Percentiles rank a stretch among this genome's conserved stretches.
Conservation (phyloP, 345 rosid genomes). For the Eucalyptus curtisii region DNA sequence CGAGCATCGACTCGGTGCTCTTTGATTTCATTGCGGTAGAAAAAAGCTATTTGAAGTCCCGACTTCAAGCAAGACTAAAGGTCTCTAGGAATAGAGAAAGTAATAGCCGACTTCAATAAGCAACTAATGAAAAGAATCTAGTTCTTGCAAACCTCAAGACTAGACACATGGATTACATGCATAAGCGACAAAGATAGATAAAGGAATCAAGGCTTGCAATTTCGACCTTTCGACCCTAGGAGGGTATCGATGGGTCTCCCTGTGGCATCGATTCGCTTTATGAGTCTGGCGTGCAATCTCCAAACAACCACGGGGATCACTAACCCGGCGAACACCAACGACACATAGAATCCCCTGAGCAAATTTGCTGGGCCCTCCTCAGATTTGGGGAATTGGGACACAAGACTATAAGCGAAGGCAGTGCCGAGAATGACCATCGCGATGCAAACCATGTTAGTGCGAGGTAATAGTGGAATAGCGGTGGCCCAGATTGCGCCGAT, state of each 20-base stretch:
- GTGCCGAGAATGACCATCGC: not conserved
- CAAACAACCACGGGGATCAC: not conserved
- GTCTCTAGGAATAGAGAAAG: not conserved
- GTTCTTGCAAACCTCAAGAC: not conserved
- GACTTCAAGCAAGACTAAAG: not conserved
- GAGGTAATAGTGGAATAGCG: not conserved
- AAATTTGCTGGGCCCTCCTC: not conserved
- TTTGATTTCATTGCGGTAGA: too few relatives aligned
- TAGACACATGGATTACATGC: not conserved
- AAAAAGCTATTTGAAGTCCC: too few relatives aligned
- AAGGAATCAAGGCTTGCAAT: not conserved
- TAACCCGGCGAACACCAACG: not conserved
- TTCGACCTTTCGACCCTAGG: not conserved
- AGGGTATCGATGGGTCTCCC: not conserved
- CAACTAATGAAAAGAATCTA: not conserved
- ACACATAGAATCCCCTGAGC: not conserved
- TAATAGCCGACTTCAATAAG: not conserved
- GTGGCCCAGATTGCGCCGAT: not conserved
- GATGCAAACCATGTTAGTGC: not conserved
- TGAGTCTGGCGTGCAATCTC: fast-evolving
- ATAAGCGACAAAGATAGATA: not conserved
- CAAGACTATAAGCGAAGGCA: not conserved
- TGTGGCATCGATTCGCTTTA: not conserved
- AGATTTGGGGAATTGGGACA: not conserved
- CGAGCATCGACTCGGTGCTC: not conserved